Percentiles rank a stretch among this genome's conserved stretches.
Conservation (phyloP, 2,329 filamentous ascomycete species). For the Colletotrichum aenigma region DNA sequence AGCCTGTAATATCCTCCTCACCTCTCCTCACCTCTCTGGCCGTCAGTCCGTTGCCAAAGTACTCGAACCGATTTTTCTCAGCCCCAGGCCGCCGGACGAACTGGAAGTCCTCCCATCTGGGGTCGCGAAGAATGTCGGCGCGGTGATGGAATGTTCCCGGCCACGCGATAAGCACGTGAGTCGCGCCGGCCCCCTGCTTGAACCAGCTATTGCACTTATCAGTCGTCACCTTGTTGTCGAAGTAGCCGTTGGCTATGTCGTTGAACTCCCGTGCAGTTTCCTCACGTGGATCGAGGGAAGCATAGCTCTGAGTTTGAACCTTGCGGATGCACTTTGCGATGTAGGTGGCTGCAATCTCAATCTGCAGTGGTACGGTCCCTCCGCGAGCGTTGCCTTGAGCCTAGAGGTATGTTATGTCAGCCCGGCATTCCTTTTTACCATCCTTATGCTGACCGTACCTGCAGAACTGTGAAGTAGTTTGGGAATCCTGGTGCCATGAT, state of each 20-base stretch:
- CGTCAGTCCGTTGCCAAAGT: not conserved
- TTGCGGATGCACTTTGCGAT: not conserved
- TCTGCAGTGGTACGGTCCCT: not conserved
- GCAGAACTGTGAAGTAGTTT: not conserved
- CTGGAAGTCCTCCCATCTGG: slow-evolving; percentile 21
- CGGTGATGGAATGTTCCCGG: slow-evolving; percentile 20
- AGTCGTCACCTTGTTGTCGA: slow-evolving; percentile 6
- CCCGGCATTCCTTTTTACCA: accelerated
- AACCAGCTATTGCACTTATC: slow-evolving; percentile 23
- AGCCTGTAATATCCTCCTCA: not conserved
- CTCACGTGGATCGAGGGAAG: not conserved
- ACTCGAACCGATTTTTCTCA: not conserved
- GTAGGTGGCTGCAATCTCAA: not conserved
- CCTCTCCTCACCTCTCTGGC: not conserved
- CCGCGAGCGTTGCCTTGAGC: not conserved
- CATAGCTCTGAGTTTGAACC: not conserved
- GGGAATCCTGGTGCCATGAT: not conserved
- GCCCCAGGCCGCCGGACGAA: not conserved
- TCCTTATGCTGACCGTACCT: not conserved
- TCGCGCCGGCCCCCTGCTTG: slow-evolving; percentile 5
- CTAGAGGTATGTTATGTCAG: not conserved
- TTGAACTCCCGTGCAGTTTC: not conserved
- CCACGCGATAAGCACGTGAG: slow-evolving; percentile 17
- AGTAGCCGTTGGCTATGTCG: not conserved
- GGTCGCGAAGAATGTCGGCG: not conserved